A percentile compares a stretch with the other conserved stretches of the same genome.
These are phyloP conservation scores for Fragilaria radians DNA, from an alignment of 108 stramenopile genomes.

Conservation along the genomic window DNA sequence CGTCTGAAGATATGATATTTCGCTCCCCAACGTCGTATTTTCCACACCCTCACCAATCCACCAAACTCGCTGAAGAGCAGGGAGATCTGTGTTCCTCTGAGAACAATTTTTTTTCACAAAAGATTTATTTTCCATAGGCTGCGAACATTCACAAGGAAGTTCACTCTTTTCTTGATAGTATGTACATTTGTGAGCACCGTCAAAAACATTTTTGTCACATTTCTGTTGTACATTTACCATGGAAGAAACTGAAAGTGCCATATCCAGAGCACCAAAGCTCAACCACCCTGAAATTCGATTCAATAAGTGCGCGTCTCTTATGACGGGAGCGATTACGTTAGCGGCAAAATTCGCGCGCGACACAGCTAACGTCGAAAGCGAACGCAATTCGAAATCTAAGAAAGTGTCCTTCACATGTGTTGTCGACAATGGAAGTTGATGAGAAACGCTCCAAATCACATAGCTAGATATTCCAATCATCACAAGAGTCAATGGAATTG, in stretches of 20 bases:
- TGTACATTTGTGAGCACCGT: conserved; percentile 7
- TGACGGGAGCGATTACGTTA: conserved; percentile 7
- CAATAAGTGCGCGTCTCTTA: conserved; percentile 22
- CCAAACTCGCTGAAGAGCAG: too few relatives aligned
- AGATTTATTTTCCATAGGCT: conserved; percentile 16
- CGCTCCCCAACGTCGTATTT: too few relatives aligned
- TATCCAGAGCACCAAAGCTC: conserved; percentile 28
- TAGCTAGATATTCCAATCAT: conserved; percentile 20
- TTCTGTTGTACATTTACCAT: conserved; percentile 21
- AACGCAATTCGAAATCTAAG: conserved; percentile 6
- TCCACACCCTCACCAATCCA: too few relatives aligned
- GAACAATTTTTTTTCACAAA: conserved; percentile 11
- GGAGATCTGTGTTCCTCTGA: too few relatives aligned
- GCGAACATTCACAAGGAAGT: conserved; percentile 9
- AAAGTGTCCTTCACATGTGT: conserved; percentile 17
- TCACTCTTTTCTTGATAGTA: background rate
- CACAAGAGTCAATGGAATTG: conserved; percentile 24
- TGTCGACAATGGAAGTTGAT: conserved; percentile 6
- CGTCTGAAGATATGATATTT: too few relatives aligned
- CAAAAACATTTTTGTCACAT: conserved; percentile 19
- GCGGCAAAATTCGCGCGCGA: conserved; percentile 23
- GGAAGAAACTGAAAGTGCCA: conserved; percentile 8
- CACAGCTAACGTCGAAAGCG: conserved; percentile 5
- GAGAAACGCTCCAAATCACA: conserved; percentile 11
- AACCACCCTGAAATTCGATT: conserved; percentile 34